Evolutionary conservation across 495 filamentous ascomycete genomes (phyloP).

Genomic region (Penicillium angulare): DNA sequence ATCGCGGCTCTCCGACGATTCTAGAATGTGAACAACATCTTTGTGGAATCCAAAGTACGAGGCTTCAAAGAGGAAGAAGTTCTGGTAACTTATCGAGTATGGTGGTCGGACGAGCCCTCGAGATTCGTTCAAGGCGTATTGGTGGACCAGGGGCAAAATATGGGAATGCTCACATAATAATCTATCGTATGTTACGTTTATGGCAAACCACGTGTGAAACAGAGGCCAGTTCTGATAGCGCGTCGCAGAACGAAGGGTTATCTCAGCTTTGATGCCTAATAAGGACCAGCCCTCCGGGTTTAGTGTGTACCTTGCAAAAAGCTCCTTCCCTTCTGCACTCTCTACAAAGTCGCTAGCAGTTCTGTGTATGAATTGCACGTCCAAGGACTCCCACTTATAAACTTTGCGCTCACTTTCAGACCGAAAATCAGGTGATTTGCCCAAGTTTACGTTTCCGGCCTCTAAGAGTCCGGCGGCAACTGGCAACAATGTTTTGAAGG

Average conservation of each 20-base stretch:
- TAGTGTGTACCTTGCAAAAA: not conserved
- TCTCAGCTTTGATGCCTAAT: not conserved
- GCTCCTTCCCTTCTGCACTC: not conserved
- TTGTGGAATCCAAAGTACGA: not conserved
- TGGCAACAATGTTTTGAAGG: not conserved
- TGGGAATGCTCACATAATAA: no score
- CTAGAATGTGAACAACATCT: not conserved
- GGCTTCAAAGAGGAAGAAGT: not conserved
- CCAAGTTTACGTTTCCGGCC: not conserved
- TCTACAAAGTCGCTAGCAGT: not conserved
- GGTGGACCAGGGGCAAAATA: not conserved
- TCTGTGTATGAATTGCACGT: conserved; percentile 1
- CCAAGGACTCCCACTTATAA: not conserved
- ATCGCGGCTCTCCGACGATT: not conserved
- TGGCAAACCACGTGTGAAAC: not conserved
- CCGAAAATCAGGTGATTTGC: not conserved
- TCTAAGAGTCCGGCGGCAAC: not conserved
- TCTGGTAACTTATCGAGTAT: not conserved
- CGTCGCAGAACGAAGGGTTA: not conserved
- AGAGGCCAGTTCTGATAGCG: not conserved
- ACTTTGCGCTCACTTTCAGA: not conserved
- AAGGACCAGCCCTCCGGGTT: not conserved
- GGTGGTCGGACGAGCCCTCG: conserved; percentile 1
- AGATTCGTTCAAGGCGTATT: not conserved
- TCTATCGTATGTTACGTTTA: no score